phyloP scores from a whole-genome alignment of 345 rosid genomes.

The Populus davidiana region DNA sequence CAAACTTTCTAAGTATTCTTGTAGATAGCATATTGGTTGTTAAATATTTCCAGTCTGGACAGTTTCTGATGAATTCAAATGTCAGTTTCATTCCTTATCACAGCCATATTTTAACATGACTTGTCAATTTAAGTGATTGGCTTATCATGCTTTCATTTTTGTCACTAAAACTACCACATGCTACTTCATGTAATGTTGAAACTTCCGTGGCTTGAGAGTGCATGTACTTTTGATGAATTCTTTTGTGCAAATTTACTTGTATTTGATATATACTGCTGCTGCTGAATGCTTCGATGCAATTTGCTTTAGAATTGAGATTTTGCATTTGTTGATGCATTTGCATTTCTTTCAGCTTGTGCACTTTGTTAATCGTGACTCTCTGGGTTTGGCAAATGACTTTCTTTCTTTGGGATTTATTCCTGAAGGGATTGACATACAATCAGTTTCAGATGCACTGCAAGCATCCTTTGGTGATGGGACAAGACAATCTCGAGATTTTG shows the following conservation, averaged over 20 bases:
- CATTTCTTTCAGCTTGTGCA: conserved; percentile 85
- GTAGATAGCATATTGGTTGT: background rate
- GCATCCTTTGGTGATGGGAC: conserved; percentile 69
- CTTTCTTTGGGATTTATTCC: conserved; percentile 99
- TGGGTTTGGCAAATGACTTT: conserved; percentile 97
- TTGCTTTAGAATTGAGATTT: conserved; percentile 9
- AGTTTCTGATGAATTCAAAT: background rate
- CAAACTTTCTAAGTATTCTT: background rate
- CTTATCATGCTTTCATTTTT: background rate
- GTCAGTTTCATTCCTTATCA: background rate
- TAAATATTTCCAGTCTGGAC: background rate
- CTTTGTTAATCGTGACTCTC: conserved; percentile 96
- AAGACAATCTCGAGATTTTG: conserved; percentile 82
- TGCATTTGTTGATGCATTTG: conserved; percentile 32
- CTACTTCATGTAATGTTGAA: background rate
- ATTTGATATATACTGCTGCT: background rate
- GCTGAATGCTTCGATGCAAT: conserved; percentile 18
- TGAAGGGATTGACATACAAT: conserved; percentile 73
- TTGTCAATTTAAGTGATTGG: background rate
- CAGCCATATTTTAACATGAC: background rate
- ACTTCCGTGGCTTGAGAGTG: background rate
- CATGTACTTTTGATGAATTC: conserved; percentile 2
- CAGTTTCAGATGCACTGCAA: conserved; percentile 76
- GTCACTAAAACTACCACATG: background rate
- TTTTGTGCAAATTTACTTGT: conserved; percentile 12